These are phyloP conservation scores for Hanseniaspora sp. DNA, from an alignment of 1,139 yeast genomes.

Conservation along the genomic window DNA sequence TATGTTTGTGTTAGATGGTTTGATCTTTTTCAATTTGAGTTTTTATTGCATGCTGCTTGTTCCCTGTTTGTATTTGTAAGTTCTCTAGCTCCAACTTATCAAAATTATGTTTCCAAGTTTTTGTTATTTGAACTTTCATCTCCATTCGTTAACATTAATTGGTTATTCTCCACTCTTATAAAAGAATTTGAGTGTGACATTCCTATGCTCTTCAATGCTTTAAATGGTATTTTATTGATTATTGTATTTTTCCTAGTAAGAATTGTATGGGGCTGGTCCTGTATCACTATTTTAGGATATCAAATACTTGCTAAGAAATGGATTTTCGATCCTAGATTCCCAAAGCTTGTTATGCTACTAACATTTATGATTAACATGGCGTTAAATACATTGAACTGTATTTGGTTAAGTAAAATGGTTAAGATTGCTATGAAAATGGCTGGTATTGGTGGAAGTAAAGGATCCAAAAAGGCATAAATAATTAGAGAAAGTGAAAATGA, in stretches of 20 bases:
- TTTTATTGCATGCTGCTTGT: conserved; percentile 64
- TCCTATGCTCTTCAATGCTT: conserved; percentile 39
- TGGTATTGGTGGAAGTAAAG: conserved; percentile 19
- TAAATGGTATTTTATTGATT: conserved; percentile 67
- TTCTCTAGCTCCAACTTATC: conserved; percentile 58
- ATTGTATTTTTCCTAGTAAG: conserved; percentile 64
- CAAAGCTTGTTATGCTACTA: conserved; percentile 39
- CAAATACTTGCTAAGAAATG: conserved; percentile 19
- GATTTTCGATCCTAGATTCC: conserved; percentile 16
- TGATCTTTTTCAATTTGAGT: conserved; percentile 67
- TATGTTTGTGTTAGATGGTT: conserved; percentile 51
- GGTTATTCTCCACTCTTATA: conserved; percentile 60
- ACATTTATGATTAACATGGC: conserved; percentile 40
- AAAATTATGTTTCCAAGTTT: conserved; percentile 76
- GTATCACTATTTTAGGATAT: conserved; percentile 35
- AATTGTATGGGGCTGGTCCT: conserved; percentile 80
- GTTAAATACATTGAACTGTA: conserved; percentile 55
- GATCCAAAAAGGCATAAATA: conserved; percentile 16
- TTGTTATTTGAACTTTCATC: conserved; percentile 81
- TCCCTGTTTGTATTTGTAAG: conserved; percentile 44
- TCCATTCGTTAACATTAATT: conserved; percentile 85
- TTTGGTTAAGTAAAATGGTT: conserved; percentile 70
- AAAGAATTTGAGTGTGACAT: conserved; percentile 16
- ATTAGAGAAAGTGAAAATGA: too few relatives aligned
- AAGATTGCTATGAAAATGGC: conserved; percentile 52